Percentiles rank a stretch among this genome's conserved stretches.
These are phyloP conservation scores for Rhododendron kiyosumense DNA, from an alignment of 148 eudicot species.

Conservation along the genomic window DNA sequence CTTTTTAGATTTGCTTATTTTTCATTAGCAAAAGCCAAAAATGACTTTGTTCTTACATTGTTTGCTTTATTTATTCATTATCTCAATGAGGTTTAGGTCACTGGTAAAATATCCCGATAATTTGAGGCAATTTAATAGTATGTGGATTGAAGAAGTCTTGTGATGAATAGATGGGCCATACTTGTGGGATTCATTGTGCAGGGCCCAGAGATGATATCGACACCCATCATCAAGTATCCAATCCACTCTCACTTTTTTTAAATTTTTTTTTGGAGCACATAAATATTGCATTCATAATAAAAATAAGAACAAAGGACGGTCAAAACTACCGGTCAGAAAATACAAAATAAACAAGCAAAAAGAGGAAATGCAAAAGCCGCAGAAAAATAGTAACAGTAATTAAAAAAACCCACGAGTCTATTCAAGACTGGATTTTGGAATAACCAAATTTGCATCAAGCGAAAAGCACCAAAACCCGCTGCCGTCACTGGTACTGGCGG, in stretches of 20 bases:
- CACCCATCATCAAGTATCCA: background rate
- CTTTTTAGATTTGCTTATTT: background rate
- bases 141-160: background rate
- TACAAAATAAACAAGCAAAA: background rate
- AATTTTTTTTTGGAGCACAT: background rate
- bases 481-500: background rate
- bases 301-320: background rate
- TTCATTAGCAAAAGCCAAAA: slow-evolving; percentile 1
- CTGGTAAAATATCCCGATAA: background rate
- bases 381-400: no score
- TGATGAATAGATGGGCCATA: slow-evolving; percentile 7
- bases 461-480: no score
- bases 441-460: no score
- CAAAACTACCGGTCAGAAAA: no score
- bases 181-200: background rate
- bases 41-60: background rate
- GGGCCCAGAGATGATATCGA: background rate
- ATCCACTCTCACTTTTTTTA: background rate
- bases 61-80: slow-evolving; percentile 4
- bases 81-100: slow-evolving; percentile 1
- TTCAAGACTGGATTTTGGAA: no score
- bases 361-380: no score
- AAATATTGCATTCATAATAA: background rate
- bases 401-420: no score
- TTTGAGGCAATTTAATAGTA: no score